phyloP scores from a whole-genome alignment of 1,139 yeast species.

The Yamadazyma diospyri region DNA sequence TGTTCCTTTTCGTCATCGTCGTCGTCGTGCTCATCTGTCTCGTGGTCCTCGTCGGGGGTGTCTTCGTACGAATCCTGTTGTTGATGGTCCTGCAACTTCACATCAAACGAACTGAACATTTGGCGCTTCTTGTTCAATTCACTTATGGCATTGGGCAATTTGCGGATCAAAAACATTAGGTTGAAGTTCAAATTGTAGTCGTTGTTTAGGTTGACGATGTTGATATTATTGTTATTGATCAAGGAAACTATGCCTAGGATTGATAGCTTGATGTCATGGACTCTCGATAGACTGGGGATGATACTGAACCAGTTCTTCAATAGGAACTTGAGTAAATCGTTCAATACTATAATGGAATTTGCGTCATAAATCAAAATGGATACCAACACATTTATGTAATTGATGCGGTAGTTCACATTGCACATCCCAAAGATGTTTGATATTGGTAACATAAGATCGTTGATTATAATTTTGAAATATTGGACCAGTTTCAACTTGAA shows the following conservation, averaged over 20 bases:
- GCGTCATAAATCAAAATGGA: slow-evolving; percentile 66
- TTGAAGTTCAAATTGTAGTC: slow-evolving; percentile 13
- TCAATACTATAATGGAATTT: slow-evolving; percentile 51
- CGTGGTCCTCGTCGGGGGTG: slow-evolving; percentile 32
- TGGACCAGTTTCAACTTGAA: slow-evolving; percentile 30
- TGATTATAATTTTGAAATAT: slow-evolving; percentile 10
- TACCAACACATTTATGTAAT: slow-evolving; percentile 63
- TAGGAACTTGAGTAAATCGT: slow-evolving; percentile 47
- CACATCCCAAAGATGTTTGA: slow-evolving; percentile 5
- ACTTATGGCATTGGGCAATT: slow-evolving; percentile 68
- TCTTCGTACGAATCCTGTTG: slow-evolving; percentile 32
- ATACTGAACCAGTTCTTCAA: slow-evolving; percentile 66
- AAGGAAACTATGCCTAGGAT: slow-evolving; percentile 62
- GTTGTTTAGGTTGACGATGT: slow-evolving; percentile 12
- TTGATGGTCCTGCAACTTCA: slow-evolving; percentile 28
- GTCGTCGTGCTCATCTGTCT: slow-evolving; percentile 24
- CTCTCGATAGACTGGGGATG: slow-evolving; percentile 61
- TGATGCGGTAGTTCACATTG: slow-evolving; percentile 40
- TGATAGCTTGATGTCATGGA: slow-evolving; percentile 77
- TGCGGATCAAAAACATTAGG: slow-evolving; percentile 31
- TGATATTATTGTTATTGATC: slow-evolving; percentile 25
- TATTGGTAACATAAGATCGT: slow-evolving; percentile 4
- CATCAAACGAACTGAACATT: slow-evolving; percentile 33
- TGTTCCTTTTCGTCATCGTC: slow-evolving; percentile 20
- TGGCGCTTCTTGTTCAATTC: slow-evolving; percentile 61